phyloP scores from a whole-genome alignment of 164 flowering plant genomes.

The Vitis amurensis region DNA sequence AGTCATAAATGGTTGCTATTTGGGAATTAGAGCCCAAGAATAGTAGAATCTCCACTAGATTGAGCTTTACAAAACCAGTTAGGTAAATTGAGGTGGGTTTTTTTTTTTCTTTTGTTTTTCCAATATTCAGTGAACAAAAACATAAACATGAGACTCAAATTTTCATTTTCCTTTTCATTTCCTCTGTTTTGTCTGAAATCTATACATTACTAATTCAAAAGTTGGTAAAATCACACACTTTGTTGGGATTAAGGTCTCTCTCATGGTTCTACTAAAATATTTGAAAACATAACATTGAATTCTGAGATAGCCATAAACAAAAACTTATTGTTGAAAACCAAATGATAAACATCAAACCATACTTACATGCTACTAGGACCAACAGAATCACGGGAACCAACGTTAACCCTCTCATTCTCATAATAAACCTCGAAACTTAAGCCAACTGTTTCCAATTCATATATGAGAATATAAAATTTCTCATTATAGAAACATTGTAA shows the following conservation, averaged over 20 bases:
- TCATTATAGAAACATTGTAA: not conserved
- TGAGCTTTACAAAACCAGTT: not conserved
- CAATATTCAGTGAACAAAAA: not conserved
- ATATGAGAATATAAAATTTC: not conserved
- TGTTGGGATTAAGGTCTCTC: not conserved
- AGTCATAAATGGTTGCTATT: too few species aligned
- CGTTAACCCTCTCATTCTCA: conserved; percentile 27
- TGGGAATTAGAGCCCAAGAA: too few species aligned
- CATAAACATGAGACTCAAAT: not conserved
- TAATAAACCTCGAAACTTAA: conserved; percentile 43
- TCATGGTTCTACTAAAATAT: conserved; percentile 8
- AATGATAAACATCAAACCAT: not conserved
- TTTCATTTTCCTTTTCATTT: not conserved
- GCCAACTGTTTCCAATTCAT: conserved; percentile 19
- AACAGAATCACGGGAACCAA: conserved; percentile 3
- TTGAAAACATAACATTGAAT: not conserved
- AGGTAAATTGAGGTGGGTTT: not conserved
- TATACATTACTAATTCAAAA: not conserved
- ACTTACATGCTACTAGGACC: conserved; percentile 22
- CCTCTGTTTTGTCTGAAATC: not conserved
- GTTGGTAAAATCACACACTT: conserved; percentile 9
- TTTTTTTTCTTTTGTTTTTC: not conserved
- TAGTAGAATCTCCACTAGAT: too few species aligned
- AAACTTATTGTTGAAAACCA: not conserved
- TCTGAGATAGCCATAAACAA: not conserved